These are phyloP conservation scores for Picocystis salinarum DNA, from an alignment of 139 green algal genomes.

Conservation along the genomic window DNA sequence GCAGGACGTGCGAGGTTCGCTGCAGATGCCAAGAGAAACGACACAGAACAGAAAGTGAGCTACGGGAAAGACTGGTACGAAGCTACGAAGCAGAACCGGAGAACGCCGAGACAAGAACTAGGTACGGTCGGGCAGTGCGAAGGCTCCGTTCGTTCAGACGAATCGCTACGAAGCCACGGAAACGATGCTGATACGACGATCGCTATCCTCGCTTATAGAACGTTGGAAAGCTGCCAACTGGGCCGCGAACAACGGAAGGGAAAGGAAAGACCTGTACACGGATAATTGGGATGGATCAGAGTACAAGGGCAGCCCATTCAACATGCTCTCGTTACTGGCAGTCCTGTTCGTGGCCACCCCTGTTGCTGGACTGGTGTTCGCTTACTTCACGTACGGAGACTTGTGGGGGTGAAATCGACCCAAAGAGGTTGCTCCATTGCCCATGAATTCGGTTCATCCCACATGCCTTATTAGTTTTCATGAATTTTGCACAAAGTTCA, in stretches of 20 bases:
- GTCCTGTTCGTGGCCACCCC: slow-evolving; percentile 27
- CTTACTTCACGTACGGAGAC: slow-evolving; percentile 31
- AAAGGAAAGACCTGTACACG: slow-evolving; percentile 43
- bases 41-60: background rate
- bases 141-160: too few species aligned
- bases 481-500: slow-evolving; percentile 81
- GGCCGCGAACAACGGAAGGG: slow-evolving; percentile 5
- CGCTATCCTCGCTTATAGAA: too few species aligned
- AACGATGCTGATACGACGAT: too few species aligned
- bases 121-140: background rate
- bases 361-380: slow-evolving; percentile 32
- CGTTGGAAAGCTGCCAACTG: too few species aligned
- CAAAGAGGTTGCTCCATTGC: too few species aligned
- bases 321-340: slow-evolving; percentile 22
- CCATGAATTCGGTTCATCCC: too few species aligned
- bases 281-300: slow-evolving; percentile 38
- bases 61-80: background rate
- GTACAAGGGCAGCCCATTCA: slow-evolving; percentile 29
- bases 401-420: slow-evolving; percentile 36
- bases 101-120: background rate
- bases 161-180: too few species aligned
- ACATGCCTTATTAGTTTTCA: too few species aligned
- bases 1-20: too few species aligned
- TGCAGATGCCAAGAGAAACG: too few species aligned
- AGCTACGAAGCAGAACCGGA: background rate